These are phyloP conservation scores for Pythium rhizo-oryzae DNA, from an alignment of 352 stramenopile species.

Conservation along the genomic window DNA sequence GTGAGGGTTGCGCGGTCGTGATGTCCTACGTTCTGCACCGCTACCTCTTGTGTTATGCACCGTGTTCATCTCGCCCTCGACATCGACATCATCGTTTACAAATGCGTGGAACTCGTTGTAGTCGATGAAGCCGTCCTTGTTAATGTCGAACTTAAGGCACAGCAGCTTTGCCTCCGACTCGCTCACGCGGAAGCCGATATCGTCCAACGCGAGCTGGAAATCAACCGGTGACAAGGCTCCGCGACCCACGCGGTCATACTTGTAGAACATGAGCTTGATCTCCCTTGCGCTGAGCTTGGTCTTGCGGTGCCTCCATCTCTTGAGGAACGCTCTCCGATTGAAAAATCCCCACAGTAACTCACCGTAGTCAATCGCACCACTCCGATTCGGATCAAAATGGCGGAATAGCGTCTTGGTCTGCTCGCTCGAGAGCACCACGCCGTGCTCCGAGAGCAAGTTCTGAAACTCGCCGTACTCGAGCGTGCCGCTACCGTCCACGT, in stretches of 20 bases:
- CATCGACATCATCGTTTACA: conserved; percentile 27
- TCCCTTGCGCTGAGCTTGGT: conserved; percentile 27
- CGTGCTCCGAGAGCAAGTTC: conserved; percentile 36
- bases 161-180: conserved; percentile 54
- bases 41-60: no score
- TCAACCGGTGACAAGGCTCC: conserved; percentile 44
- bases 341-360: conserved; percentile 73
- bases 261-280: conserved; percentile 48
- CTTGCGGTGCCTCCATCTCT: conserved; percentile 54
- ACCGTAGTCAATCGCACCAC: conserved; percentile 54
- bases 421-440: conserved; percentile 37
- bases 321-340: conserved; percentile 58
- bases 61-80: neutral
- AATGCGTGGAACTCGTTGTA: conserved; percentile 65
- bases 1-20: no score
- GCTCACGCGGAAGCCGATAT: conserved; percentile 51
- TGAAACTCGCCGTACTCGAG: conserved; percentile 53
- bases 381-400: conserved; percentile 51
- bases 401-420: conserved; percentile 48
- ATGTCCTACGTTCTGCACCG: neutral
- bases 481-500: conserved; percentile 49
- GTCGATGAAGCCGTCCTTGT: conserved; percentile 60
- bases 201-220: conserved; percentile 55
- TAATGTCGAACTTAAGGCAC: conserved; percentile 51
- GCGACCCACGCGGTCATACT: conserved; percentile 41